These are phyloP conservation scores for Cyclaneusma minus DNA, from an alignment of 2,329 filamentous ascomycete genomes.

Conservation along the genomic window DNA sequence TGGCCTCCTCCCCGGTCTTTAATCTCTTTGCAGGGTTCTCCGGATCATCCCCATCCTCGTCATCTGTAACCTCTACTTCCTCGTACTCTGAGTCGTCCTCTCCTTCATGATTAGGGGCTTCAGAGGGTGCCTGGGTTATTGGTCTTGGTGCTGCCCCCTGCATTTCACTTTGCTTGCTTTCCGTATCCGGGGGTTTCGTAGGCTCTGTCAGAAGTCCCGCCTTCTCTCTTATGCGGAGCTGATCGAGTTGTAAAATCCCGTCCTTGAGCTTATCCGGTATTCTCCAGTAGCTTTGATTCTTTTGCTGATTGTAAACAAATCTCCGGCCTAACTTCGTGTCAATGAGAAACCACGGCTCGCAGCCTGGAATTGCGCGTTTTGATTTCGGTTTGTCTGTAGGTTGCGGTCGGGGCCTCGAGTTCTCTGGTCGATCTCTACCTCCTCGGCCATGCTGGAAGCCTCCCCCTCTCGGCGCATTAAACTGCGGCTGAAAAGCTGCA, in stretches of 20 bases:
- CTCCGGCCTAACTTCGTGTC: slow-evolving; percentile 78
- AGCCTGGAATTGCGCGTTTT: slow-evolving; percentile 64
- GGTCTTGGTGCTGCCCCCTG: slow-evolving; percentile 7
- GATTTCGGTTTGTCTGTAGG: slow-evolving; percentile 68
- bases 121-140: slow-evolving; percentile 7
- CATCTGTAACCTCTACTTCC: slow-evolving; percentile 24
- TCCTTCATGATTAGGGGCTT: slow-evolving; percentile 21
- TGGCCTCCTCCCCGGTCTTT: slow-evolving; percentile 26
- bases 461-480: slow-evolving; percentile 16
- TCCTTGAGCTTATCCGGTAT: slow-evolving; percentile 79
- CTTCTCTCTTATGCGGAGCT: slow-evolving; percentile 50
- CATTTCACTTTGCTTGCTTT: slow-evolving; percentile 15
- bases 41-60: slow-evolving; percentile 33
- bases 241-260: slow-evolving; percentile 58
- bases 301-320: slow-evolving; percentile 79
- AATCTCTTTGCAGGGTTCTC: slow-evolving; percentile 33
- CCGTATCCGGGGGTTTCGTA: slow-evolving; percentile 9
- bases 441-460: slow-evolving; percentile 28
- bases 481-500: slow-evolving; percentile 8
- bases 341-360: slow-evolving; percentile 81
- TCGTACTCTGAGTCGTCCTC: slow-evolving; percentile 57
- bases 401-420: slow-evolving; percentile 48
- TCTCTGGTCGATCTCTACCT: slow-evolving; percentile 24
- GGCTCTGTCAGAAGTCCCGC: slow-evolving; percentile 18
- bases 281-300: slow-evolving; percentile 87